Evolutionary conservation across 148 eudicot genomes (phyloP).

Genomic region (Chenopodium formosanum): DNA sequence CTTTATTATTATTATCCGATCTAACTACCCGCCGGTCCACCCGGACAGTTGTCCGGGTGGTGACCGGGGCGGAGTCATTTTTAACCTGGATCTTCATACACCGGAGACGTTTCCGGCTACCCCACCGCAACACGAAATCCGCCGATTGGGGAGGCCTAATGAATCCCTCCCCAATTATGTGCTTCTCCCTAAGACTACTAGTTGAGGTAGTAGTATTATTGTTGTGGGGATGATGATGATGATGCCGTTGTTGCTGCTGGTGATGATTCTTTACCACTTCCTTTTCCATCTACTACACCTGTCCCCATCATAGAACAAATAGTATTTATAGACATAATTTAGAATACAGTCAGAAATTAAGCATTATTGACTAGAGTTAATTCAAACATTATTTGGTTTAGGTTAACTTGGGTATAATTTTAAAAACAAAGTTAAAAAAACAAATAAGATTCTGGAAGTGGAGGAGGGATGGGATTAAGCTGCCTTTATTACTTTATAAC

Average conservation of each 20-base stretch:
- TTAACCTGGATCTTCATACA: slow-evolving; percentile 79
- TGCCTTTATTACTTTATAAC: neutral
- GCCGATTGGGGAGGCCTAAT: slow-evolving; percentile 23
- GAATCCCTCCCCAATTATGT: neutral
- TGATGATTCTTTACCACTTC: slow-evolving; percentile 35
- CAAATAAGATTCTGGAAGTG: neutral
- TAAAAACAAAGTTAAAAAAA: no score
- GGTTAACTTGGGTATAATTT: slow-evolving; percentile 7
- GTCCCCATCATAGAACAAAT: slow-evolving; percentile 22
- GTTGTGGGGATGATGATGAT: slow-evolving; percentile 20
- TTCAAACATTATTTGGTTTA: slow-evolving; percentile 4
- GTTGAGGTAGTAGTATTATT: slow-evolving; percentile 25
- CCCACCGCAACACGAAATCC: slow-evolving; percentile 82
- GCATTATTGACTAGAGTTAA: neutral
- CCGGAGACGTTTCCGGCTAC: slow-evolving; percentile 69
- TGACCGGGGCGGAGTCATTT: slow-evolving; percentile 41
- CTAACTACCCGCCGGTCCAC: slow-evolving; percentile 53
- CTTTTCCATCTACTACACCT: slow-evolving; percentile 42
- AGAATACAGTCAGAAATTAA: no score
- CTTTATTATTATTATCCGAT: neutral
- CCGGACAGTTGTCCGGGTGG: slow-evolving; percentile 43
- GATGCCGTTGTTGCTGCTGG: slow-evolving; percentile 2
- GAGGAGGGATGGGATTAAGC: neutral
- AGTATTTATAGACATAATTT: neutral
- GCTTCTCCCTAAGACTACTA: slow-evolving; percentile 1